Evolutionary conservation across 441 rosid genomes (phyloP).

Genomic region (Erodium moschatum): DNA sequence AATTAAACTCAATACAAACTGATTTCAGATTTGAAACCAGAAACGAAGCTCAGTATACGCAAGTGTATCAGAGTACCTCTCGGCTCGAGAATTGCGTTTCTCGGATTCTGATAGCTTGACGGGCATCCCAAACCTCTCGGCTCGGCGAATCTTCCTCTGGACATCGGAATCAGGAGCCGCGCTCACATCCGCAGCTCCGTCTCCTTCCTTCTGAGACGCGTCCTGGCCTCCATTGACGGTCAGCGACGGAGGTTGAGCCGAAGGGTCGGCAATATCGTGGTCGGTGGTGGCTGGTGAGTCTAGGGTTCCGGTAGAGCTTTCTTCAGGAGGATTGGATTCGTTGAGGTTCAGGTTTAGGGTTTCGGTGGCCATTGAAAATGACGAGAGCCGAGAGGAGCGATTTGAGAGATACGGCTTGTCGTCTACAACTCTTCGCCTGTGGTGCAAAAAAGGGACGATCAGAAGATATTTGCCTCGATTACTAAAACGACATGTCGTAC

Average conservation of each 20-base stretch:
- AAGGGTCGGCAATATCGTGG: background rate
- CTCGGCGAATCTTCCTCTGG: slow-evolving; percentile 23
- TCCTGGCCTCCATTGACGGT: background rate
- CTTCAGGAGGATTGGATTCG: slow-evolving; percentile 8
- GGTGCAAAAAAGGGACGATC: background rate
- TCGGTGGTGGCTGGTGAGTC: no score
- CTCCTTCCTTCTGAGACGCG: background rate
- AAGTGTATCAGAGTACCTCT: no score
- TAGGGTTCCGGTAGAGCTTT: slow-evolving; percentile 1
- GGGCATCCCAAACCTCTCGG: slow-evolving; percentile 26
- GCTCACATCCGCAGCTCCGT: background rate
- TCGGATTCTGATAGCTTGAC: slow-evolving; percentile 25
- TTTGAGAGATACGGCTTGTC: background rate
- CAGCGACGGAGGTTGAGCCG: background rate
- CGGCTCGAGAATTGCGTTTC: slow-evolving; percentile 27
- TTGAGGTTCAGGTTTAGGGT: slow-evolving; percentile 9
- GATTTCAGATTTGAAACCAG: no score
- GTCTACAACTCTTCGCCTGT: no score
- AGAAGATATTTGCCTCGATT: background rate
- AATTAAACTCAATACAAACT: no score
- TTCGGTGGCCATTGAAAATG: slow-evolving; percentile 10
- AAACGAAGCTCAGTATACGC: no score
- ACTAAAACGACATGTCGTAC: background rate
- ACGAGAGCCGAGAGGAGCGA: background rate
- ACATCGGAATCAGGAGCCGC: slow-evolving; percentile 10